These are phyloP conservation scores for Lippia alba DNA, from an alignment of 305 asterid genomes.

Conservation along the genomic window DNA sequence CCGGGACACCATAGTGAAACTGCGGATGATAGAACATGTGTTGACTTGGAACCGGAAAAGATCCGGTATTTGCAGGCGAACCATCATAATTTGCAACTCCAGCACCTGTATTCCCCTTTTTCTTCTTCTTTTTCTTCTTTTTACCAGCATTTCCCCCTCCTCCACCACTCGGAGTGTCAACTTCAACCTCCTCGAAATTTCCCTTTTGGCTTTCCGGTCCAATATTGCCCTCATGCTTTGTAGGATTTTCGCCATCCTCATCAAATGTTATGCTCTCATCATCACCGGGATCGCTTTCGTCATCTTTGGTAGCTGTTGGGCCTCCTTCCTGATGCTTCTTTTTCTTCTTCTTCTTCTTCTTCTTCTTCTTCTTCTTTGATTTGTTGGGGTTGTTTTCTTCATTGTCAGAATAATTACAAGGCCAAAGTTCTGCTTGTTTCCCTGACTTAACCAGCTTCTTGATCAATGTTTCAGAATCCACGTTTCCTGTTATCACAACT, in stretches of 20 bases:
- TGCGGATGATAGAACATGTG: constrained; percentile 31
- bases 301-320: constrained; percentile 1
- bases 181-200: not conserved
- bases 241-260: constrained; percentile 18
- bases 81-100: constrained; percentile 12
- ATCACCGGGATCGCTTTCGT: constrained; percentile 27
- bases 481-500: constrained; percentile 43
- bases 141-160: constrained; percentile 10
- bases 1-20: constrained; percentile 30
- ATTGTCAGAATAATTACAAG: constrained; percentile 4
- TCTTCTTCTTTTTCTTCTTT: constrained; percentile 35
- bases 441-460: constrained; percentile 42
- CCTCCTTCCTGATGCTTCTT: constrained; percentile 5
- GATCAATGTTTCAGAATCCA: constrained; percentile 41
- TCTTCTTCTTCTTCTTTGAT: constrained; percentile 31
- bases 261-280: not conserved
- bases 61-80: constrained; percentile 19
- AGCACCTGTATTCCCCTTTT: constrained; percentile 19
- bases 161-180: not conserved
- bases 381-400: not conserved
- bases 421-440: constrained; percentile 43
- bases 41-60: constrained; percentile 29
- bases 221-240: constrained; percentile 10
- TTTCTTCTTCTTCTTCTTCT: constrained; percentile 17
- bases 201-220: not conserved